Conservation (phyloP, 1,284 basidiomycete species). For the Ceratobasidium sp. region DNA sequence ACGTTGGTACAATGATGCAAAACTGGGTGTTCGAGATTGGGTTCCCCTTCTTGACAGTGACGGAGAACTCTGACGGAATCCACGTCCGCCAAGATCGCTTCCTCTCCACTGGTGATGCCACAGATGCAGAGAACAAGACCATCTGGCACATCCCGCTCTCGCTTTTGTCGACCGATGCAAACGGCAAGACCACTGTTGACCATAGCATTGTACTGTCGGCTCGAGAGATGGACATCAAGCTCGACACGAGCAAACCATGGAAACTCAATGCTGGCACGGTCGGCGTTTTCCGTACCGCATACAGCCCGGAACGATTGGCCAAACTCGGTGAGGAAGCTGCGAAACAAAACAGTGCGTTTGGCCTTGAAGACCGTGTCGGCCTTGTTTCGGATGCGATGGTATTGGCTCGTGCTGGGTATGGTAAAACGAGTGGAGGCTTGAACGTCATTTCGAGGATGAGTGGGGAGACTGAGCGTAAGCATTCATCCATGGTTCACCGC, state of each 20-base stretch:
- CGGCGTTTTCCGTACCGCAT: conserved; percentile 91
- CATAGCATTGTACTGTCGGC: conserved; percentile 70
- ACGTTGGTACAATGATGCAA: conserved; percentile 86
- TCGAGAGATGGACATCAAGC: conserved; percentile 70
- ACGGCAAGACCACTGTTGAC: conserved; percentile 69
- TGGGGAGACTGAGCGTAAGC: conserved; percentile 77
- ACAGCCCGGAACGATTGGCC: conserved; percentile 79
- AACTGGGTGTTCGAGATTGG: conserved; percentile 90
- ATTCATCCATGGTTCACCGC: not conserved
- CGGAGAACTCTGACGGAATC: conserved; percentile 75
- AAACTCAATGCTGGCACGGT: conserved; percentile 91
- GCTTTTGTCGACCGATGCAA: conserved; percentile 67
- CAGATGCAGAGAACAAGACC: conserved; percentile 87
- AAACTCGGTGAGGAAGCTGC: conserved; percentile 84
- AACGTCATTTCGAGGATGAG: conserved; percentile 72
- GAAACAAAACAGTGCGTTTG: conserved; percentile 69
- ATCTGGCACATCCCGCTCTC: conserved; percentile 89
- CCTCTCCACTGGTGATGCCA: conserved; percentile 82
- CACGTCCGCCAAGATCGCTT: conserved; percentile 90
- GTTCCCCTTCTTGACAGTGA: conserved; percentile 88
- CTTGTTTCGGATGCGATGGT: conserved; percentile 83
- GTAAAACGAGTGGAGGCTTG: conserved; percentile 78
- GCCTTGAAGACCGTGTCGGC: conserved; percentile 86
- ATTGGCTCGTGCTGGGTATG: conserved; percentile 81
- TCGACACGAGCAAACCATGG: conserved; percentile 75